Percentiles rank a stretch among this genome's conserved stretches.
Evolutionary conservation across 352 stramenopile genomes (phyloP).

Genomic region (Pythium rhizo-oryzae): DNA sequence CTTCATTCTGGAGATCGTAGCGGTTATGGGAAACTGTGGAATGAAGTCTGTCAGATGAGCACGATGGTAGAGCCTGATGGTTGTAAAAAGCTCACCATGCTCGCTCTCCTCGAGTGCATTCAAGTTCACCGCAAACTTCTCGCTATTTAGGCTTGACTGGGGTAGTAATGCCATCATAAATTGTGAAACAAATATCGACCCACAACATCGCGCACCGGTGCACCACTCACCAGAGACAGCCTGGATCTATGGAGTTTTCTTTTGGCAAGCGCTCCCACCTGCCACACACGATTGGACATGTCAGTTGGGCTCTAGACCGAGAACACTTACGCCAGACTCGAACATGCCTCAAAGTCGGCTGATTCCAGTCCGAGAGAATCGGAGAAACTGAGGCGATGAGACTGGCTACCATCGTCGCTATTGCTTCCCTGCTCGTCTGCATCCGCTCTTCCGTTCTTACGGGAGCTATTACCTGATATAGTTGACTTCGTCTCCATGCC

Average conservation of each 20-base stretch:
- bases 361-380: constrained; percentile 80
- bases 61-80: not conserved
- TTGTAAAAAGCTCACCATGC: constrained; percentile 27
- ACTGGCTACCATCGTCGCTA: constrained; percentile 22
- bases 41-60: constrained; percentile 6
- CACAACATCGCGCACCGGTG: not conserved
- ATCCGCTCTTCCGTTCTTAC: not conserved
- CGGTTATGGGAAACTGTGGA: constrained; percentile 35
- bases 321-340: not conserved
- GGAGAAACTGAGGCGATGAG: constrained; percentile 45
- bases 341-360: constrained; percentile 74
- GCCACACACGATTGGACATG: not conserved
- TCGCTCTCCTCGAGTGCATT: constrained; percentile 56
- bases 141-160: constrained; percentile 76
- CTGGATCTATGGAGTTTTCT: constrained; percentile 44
- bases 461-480: not conserved
- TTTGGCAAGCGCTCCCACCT: constrained; percentile 58
- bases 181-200: not conserved
- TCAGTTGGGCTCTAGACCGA: not conserved
- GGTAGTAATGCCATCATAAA: not conserved
- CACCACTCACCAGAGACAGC: constrained; percentile 50
- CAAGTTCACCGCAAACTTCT: constrained; percentile 73
- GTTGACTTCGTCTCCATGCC: not conserved
- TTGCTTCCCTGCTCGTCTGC: not conserved
- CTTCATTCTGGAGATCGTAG: constrained; percentile 38